Evolutionary conservation across 2,329 filamentous ascomycete species (phyloP).

Genomic region (Ceratocystis variospora): DNA sequence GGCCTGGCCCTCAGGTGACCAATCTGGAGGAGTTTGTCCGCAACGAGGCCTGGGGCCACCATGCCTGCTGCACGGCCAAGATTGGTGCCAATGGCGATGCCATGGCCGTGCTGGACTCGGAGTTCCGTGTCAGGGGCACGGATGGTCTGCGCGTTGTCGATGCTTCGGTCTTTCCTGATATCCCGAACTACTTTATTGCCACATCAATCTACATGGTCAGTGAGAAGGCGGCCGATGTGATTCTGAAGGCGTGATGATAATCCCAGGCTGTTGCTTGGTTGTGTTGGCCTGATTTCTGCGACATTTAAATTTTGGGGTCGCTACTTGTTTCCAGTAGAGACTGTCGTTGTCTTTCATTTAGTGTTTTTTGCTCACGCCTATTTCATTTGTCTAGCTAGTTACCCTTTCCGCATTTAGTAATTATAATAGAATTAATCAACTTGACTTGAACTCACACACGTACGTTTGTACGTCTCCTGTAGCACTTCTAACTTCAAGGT

Average conservation of each 20-base stretch:
- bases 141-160: constrained; percentile 46
- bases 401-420: too few relatives aligned
- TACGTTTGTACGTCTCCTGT: too few relatives aligned
- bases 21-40: constrained; percentile 26
- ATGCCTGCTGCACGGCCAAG: constrained; percentile 41
- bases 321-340: too few relatives aligned
- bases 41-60: constrained; percentile 40
- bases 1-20: constrained; percentile 19
- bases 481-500: too few relatives aligned
- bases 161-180: constrained; percentile 42
- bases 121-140: constrained; percentile 44
- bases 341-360: too few relatives aligned
- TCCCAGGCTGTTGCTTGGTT: not conserved
- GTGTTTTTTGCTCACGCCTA: too few relatives aligned
- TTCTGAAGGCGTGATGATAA: constrained; percentile 24
- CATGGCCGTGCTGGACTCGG: constrained; percentile 42
- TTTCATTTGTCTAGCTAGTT: too few relatives aligned
- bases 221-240: constrained; percentile 49
- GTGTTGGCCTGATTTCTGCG: not conserved
- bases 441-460: too few relatives aligned
- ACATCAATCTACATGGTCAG: constrained; percentile 43
- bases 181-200: constrained; percentile 35
- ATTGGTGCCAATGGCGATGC: constrained; percentile 42
- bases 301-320: not conserved
- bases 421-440: too few relatives aligned